These are phyloP conservation scores for Ophiostoma pallidulum DNA, from an alignment of 2,329 filamentous ascomycete species.

Conservation along the genomic window DNA sequence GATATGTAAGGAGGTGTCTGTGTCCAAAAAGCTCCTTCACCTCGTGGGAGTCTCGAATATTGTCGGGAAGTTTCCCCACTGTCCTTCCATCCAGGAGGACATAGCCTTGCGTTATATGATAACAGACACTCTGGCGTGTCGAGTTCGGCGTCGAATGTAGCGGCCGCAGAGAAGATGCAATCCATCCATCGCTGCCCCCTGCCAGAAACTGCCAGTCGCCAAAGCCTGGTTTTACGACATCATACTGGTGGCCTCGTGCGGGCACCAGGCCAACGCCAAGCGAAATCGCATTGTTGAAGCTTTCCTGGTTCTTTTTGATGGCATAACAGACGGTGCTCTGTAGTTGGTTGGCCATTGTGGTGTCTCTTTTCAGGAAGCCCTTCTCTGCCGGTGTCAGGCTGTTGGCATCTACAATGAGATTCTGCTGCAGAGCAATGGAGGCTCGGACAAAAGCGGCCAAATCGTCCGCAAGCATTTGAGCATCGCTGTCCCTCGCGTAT, in stretches of 20 bases:
- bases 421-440: conserved; percentile 13
- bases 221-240: background rate
- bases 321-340: background rate
- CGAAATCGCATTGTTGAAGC: background rate
- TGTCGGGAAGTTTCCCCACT: conserved; percentile 38
- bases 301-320: background rate
- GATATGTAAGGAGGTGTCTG: conserved; percentile 39
- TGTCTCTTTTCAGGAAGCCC: background rate
- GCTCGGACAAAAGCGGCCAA: conserved; percentile 2
- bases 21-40: conserved; percentile 45
- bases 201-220: background rate
- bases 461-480: background rate
- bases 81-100: conserved; percentile 29
- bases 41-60: conserved; percentile 33
- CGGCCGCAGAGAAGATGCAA: background rate
- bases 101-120: conserved; percentile 27
- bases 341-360: background rate
- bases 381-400: background rate
- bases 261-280: background rate
- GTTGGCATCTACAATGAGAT: background rate
- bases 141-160: background rate
- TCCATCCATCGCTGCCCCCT: conserved; percentile 2
- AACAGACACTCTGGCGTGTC: conserved; percentile 22
- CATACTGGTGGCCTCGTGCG: too few relatives aligned
- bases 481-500: background rate